Evolutionary conservation across 108 stramenopile species (phyloP), one percentile per base, ranked within the genome.

Genomic region (Cyclostephanos tholiformis): DNA sequence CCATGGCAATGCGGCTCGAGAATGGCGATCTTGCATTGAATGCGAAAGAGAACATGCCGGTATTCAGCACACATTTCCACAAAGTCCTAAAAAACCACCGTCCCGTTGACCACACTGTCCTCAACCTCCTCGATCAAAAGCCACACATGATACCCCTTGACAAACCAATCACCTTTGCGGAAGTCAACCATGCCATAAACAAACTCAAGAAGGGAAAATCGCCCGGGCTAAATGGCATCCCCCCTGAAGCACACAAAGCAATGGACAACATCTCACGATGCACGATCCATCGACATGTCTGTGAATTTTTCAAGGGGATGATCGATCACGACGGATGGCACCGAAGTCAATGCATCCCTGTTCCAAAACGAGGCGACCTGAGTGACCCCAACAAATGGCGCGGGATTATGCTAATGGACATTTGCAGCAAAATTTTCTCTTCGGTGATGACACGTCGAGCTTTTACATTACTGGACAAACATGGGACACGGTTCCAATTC

Each of bases 401-500:
- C 60, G 17, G 29, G 4, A 32, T 60, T 14, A 71, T 30, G 16
- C 20, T 71, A n/a, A 71, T 71, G 70, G 70, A 71, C 36, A 25
- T 61, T 0, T n/a, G 58, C 4, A 61, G 59, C 4, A 71, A 71
- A 61, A 32, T 71, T 8, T 41, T 71, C 29, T 61, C n/a, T 11
- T n/a, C 16, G 19, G 44, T 61, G 3, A 9, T 71, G 5, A 50
- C 22, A 8, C 38, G 43, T 6, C 30, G 58, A 23, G 22, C 41
- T n/a, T 61, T n/a, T 23, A 10, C 5, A 1, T 10, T 71, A 6
- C 69, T 71, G 12, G 46, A 29, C 17, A 29, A 61, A 32, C 43
- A 71, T 27, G 70, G 70, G 5, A 61, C 58, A 17, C 30, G 61
- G 35, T 51, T n/a, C 14, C 67, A 68, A 72, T 72, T 72, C n/a